These are phyloP conservation scores for Dujonia santamariae DNA, from an alignment of 1,139 yeast species.

Conservation along the genomic window DNA sequence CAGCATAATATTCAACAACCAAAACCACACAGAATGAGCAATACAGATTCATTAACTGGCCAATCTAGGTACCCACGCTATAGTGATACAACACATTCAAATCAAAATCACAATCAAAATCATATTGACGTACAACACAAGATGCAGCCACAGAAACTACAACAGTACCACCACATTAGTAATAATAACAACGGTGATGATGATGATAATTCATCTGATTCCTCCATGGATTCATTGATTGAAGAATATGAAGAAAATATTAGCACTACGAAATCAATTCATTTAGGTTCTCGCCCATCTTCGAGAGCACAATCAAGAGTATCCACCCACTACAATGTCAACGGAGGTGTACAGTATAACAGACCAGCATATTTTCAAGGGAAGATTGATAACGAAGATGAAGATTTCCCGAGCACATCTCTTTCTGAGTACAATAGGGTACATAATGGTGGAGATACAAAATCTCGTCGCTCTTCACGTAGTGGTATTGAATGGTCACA, in stretches of 20 bases:
- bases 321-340: slow-evolving; percentile 17
- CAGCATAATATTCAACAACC: slow-evolving; percentile 7
- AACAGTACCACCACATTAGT: not conserved
- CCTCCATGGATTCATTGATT: slow-evolving; percentile 50
- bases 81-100: not conserved
- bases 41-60: no score
- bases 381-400: slow-evolving; percentile 9
- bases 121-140: not conserved
- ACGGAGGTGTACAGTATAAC: slow-evolving; percentile 9
- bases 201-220: slow-evolving; percentile 22
- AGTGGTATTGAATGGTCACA: slow-evolving; percentile 23
- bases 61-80: no score
- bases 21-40: slow-evolving; percentile 4
- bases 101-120: not conserved
- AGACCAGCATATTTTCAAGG: slow-evolving; percentile 9
- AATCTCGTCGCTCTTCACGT: slow-evolving; percentile 37
- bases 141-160: not conserved
- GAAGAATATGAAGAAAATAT: slow-evolving; percentile 51
- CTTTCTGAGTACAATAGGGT: slow-evolving; percentile 33
- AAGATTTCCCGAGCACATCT: slow-evolving; percentile 35
- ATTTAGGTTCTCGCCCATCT: slow-evolving; percentile 24
- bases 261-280: slow-evolving; percentile 26
- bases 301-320: slow-evolving; percentile 20
- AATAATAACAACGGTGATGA: not conserved
- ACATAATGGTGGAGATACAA: slow-evolving; percentile 15